Evolutionary conservation across 2,329 filamentous ascomycete genomes (phyloP).

Genomic region (Penicillium decumbens): DNA sequence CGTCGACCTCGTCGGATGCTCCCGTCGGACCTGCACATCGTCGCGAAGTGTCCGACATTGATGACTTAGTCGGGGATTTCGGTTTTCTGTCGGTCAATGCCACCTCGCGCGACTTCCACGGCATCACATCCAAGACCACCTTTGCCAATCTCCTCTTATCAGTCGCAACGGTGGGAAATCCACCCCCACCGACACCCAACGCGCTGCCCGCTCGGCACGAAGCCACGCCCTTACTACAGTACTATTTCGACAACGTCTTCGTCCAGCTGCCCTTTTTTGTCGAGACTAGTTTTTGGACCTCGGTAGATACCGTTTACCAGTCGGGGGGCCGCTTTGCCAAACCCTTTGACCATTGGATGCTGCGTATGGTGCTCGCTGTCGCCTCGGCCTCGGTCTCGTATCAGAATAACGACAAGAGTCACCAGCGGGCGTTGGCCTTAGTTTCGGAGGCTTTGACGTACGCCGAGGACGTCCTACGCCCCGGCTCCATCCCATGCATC

Average conservation of each 20-base stretch:
- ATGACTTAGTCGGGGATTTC: conserved; percentile 89
- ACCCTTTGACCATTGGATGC: conserved; percentile 72
- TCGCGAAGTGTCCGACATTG: conserved; percentile 78
- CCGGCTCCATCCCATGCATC: conserved; percentile 78
- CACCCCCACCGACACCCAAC: conserved; percentile 58
- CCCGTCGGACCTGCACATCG: conserved; percentile 41
- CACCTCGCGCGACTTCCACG: conserved; percentile 88
- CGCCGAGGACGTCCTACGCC: conserved; percentile 76
- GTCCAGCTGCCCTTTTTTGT: conserved; percentile 76
- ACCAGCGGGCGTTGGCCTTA: conserved; percentile 57
- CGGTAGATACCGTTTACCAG: conserved; percentile 77
- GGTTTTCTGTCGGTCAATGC: conserved; percentile 92
- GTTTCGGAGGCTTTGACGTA: conserved; percentile 66
- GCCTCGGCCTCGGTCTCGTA: conserved; percentile 70
- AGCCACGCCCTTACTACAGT: conserved; percentile 66
- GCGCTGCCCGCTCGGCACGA: conserved; percentile 68
- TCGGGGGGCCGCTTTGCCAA: conserved; percentile 59
- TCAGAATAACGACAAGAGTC: conserved; percentile 58
- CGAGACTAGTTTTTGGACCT: conserved; percentile 70
- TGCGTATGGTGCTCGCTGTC: conserved; percentile 86
- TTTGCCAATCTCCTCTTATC: conserved; percentile 84
- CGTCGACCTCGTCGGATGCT: conserved; percentile 28
- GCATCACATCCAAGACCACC: conserved; percentile 81
- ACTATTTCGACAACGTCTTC: conserved; percentile 80
- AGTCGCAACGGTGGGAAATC: conserved; percentile 68